Conservation (phyloP, 371 early-diverging fungal species). For the Zychaea mexicana region DNA sequence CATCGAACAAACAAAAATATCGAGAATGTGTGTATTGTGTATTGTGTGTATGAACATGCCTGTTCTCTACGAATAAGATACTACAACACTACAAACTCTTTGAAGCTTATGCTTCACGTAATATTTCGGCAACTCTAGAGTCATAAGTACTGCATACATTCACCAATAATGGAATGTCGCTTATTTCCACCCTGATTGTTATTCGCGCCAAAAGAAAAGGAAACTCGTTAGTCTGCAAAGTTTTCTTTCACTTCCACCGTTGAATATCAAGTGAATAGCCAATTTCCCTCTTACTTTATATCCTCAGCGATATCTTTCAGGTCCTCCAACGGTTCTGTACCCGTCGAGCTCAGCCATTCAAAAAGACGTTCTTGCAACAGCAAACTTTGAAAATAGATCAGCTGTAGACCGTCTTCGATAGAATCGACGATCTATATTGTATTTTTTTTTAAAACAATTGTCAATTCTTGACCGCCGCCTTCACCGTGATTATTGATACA, state of each 20-base stretch:
- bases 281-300: slow-evolving; percentile 40
- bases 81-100: neutral
- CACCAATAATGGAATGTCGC: slow-evolving; percentile 40
- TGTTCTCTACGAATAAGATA: too few species aligned
- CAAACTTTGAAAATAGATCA: slow-evolving; percentile 43
- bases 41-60: too few species aligned
- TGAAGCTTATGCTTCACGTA: slow-evolving; percentile 1
- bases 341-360: slow-evolving; percentile 20
- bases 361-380: slow-evolving; percentile 40
- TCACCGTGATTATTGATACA: too few species aligned
- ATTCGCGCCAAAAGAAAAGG: too few species aligned
- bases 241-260: neutral
- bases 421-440: slow-evolving; percentile 19
- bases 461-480: too few species aligned
- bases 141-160: slow-evolving; percentile 48
- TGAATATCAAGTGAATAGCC: too few species aligned
- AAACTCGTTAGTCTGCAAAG: neutral
- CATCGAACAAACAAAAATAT: too few species aligned
- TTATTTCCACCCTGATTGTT: slow-evolving; percentile 29
- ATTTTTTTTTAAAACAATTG: too few species aligned
- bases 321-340: slow-evolving; percentile 17
- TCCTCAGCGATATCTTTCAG: slow-evolving; percentile 22
- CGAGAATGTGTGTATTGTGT: too few species aligned
- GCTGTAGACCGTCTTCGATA: slow-evolving; percentile 45
- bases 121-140: slow-evolving; percentile 28